Evolutionary conservation across 1,284 basidiomycete species (phyloP), one percentile per base, ranked within the genome.

Genomic region (Ustilago curta): DNA sequence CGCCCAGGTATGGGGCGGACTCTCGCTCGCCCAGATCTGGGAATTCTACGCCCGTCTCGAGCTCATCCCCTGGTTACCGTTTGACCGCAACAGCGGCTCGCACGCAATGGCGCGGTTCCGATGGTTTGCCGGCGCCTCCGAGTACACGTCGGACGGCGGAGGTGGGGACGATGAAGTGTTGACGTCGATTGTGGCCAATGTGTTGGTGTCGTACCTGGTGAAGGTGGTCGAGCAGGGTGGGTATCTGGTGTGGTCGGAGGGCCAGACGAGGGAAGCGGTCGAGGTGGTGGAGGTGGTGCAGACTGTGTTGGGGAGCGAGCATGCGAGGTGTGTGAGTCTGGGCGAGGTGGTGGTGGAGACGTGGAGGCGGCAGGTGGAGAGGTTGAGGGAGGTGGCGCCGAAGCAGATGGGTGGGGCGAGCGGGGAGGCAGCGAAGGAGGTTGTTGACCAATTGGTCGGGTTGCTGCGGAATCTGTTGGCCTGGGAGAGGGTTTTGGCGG

Each of bases 141-240:
- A 58, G 1, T 75, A 70, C 45, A 27, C 40, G 8, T n/a, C 37
- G 27, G 40, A 39, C n/a, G 35, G 45, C 31, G 23, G 51, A 58
- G 80, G 78, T 4, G 83, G 81, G 1, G 83, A 84, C 37, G 76
- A 81, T 8, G 83, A 83, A 43, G 62, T 69, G 21, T 56, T 78
- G 3, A 32, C 54, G 4, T 65, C 79, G 8, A 35, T 83, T 3
- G n/a, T 80, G 4, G 37, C 44, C 16, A 76, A 70, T n/a, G 70
- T 74, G 1, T 53, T 83, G 3, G 73, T 83, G 0, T 66, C 73
- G 8, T 52, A 59, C 2, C 45, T 83, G 6, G 25, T 74, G 9
- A 16, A 27, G 0, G 2, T 81, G 25, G 68, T 62, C 0, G 57
- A 65, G 14, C 31, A 50, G 14, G 79, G 72, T 0, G 80, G 54